Evolutionary conservation across 2,329 filamentous ascomycete species (phyloP), one percentile per base, ranked within the genome.

Genomic region (Teratosphaeria destructans): DNA sequence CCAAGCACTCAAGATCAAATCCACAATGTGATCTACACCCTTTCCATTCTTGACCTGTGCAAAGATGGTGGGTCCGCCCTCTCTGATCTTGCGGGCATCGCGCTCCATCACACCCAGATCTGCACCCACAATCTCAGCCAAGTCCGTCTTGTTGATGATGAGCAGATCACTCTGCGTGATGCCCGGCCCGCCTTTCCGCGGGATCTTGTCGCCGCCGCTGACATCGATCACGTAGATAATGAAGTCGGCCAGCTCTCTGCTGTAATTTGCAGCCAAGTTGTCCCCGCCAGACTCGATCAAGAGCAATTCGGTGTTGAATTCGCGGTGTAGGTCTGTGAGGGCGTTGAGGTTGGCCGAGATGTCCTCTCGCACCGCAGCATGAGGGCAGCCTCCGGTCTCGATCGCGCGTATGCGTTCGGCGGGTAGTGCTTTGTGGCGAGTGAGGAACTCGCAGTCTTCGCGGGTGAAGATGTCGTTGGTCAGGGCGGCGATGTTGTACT

Each of bases 171-270:
- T 94, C 77, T 96, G 93, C 5, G 94, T 99, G 73, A 99, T 99
- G 1, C 94, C 94, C 0, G 94, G 94, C 0, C 94, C 94, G 32
- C 94, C 94, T 78, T 99, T 99, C 32, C 94, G 79, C 0, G 94
- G 94, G 56, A 99, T 87, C 82, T 99, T 99, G 75, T 99, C 94
- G 12, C 94, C 94, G 26, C 94, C 94, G 59, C 86, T 89, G 19
- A 99, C 94, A 75, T 99, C 94, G 68, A 99, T 97, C 34, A 99
- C 94, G 74, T 99, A 99, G 76, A 99, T 87, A 75, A 99, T 99
- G 74, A 89, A 99, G 75, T 99, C 94, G 1, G 94, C 94, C 65
- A 99, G 80, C 76, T 99, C 94, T 60, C 94, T 83, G 59, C 85
- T 89, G 81, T 99, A 99, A 79, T 99, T 99, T 3, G 94, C 94